Conservation (phyloP, 768 basidiomycete genomes). For the Lactifluus volemus region DNA sequence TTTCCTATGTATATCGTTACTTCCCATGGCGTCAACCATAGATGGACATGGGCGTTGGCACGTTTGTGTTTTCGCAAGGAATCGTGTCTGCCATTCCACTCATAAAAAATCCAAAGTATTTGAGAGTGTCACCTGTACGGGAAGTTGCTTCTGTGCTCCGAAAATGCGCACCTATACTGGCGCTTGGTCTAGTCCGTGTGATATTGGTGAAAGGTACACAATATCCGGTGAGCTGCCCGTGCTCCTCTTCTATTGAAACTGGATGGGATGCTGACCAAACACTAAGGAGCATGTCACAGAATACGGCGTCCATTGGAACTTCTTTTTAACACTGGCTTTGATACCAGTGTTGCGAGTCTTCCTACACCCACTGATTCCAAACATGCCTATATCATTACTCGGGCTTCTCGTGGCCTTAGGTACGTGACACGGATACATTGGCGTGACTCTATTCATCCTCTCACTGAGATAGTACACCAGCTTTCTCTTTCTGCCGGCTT, state of each 20-base stretch:
- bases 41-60: constrained; percentile 99
- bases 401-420: constrained; percentile 53
- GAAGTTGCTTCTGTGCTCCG: constrained; percentile 45
- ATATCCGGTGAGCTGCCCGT: constrained; percentile 63
- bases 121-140: constrained; percentile 38
- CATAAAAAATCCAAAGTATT: constrained; percentile 50
- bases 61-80: constrained; percentile 95
- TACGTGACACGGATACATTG: constrained; percentile 26
- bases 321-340: constrained; percentile 87
- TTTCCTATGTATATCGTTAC: not conserved
- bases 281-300: constrained; percentile 90
- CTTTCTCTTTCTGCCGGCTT: constrained; percentile 49
- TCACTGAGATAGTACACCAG: constrained; percentile 56
- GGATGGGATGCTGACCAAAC: not conserved
- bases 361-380: constrained; percentile 56
- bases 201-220: constrained; percentile 85
- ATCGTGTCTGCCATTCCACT: constrained; percentile 81
- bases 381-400: constrained; percentile 50
- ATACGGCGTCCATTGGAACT: constrained; percentile 98
- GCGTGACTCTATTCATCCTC: not conserved
- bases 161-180: constrained; percentile 59
- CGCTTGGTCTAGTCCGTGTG: constrained; percentile 70
- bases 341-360: constrained; percentile 65
- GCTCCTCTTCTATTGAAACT: not conserved
- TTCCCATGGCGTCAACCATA: constrained; percentile 26